These are phyloP conservation scores for Fusarium penzigii DNA, from an alignment of 2,329 filamentous ascomycete genomes.

Conservation along the genomic window DNA sequence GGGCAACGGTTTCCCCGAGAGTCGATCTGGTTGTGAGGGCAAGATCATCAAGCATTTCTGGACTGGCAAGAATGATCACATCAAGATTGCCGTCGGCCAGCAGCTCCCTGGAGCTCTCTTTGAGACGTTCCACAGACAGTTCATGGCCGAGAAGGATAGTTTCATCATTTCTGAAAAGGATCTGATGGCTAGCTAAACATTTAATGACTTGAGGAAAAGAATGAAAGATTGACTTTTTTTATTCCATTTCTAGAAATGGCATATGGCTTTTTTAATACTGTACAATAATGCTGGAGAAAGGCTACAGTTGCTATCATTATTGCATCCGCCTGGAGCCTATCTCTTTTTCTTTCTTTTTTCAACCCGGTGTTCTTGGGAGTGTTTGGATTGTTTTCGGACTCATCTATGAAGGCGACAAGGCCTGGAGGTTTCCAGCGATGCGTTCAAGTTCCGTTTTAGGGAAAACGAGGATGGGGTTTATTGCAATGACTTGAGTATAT, in stretches of 20 bases:
- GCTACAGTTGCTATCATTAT: not conserved
- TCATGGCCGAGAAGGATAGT: conserved; percentile 33
- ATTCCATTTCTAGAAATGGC: conserved; percentile 9
- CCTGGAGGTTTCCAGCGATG: not conserved
- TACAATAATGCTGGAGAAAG: conserved; percentile 21
- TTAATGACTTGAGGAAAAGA: conserved; percentile 20
- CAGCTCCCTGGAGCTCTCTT: conserved; percentile 40
- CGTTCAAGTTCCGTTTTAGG: not conserved
- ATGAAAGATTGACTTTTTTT: conserved; percentile 15
- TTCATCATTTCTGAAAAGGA: conserved; percentile 39
- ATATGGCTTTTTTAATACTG: conserved; percentile 30
- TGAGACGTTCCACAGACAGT: conserved; percentile 39
- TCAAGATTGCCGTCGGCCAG: conserved; percentile 41
- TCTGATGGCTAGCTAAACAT: conserved; percentile 32
- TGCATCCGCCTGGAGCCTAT: not conserved
- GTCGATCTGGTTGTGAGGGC: conserved; percentile 39
- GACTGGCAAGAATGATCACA: conserved; percentile 42
- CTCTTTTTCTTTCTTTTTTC: conserved; percentile 19
- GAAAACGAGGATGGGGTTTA: conserved; percentile 5
- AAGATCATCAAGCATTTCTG: conserved; percentile 46
- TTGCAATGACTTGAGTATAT: conserved; percentile 10
- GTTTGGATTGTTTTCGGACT: conserved; percentile 22
- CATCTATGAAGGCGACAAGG: not conserved
- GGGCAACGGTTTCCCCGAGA: conserved; percentile 46
- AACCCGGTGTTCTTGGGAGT: conserved; percentile 29